Percentiles rank a stretch among this genome's conserved stretches.
These are phyloP conservation scores for Phalaenopsis aphrodite DNA, from an alignment of 106 monocot species.

Conservation along the genomic window DNA sequence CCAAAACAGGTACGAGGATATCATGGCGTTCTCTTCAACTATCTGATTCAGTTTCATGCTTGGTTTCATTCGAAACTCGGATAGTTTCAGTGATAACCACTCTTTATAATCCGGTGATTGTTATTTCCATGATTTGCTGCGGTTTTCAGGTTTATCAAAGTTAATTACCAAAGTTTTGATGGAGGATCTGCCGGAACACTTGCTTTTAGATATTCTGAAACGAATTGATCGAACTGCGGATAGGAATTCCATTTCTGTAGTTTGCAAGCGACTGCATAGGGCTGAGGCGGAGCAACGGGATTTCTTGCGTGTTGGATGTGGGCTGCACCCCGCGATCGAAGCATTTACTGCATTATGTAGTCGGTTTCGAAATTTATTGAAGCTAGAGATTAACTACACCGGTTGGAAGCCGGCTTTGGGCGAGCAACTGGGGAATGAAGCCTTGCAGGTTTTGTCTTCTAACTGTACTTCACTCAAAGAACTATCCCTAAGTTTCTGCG, in stretches of 20 bases:
- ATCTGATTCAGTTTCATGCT: too few species aligned
- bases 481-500: slow-evolving; percentile 65
- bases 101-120: too few species aligned
- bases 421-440: slow-evolving; percentile 61
- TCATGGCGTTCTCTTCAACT: too few species aligned
- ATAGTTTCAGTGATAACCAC: too few species aligned
- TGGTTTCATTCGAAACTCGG: too few species aligned
- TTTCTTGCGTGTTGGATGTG: slow-evolving; percentile 44
- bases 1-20: too few species aligned
- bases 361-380: slow-evolving; percentile 47
- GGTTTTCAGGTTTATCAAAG: too few species aligned
- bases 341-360: slow-evolving; percentile 43
- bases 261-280: slow-evolving; percentile 31
- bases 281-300: slow-evolving; percentile 38
- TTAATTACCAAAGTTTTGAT: slow-evolving; percentile 11
- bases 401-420: slow-evolving; percentile 50
- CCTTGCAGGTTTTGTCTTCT: slow-evolving; percentile 44
- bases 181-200: slow-evolving; percentile 55
- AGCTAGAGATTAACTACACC: slow-evolving; percentile 56
- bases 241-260: slow-evolving; percentile 52
- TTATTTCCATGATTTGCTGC: too few species aligned
- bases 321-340: slow-evolving; percentile 48
- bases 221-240: slow-evolving; percentile 38
- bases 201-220: slow-evolving; percentile 42
- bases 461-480: slow-evolving; percentile 40